Evolutionary conservation across 2,329 filamentous ascomycete species (phyloP), one percentile per base, ranked within the genome.

Genomic region (Ophiosphaerella herpotricha): DNA sequence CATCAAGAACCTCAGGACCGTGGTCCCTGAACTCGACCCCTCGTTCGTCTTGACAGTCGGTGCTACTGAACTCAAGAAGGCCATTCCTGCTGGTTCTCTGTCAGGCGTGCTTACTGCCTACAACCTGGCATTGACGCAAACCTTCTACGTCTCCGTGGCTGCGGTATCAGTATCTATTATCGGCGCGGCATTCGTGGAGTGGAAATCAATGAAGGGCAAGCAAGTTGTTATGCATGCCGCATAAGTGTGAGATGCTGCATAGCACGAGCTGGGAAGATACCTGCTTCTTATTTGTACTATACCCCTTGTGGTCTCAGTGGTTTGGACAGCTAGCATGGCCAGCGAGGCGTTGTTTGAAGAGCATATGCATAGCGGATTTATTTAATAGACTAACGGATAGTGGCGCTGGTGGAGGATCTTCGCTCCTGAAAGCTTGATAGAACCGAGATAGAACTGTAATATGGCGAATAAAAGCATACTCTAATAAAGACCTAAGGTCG

Each of bases 201-300:
- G 85, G 85, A 81, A 77, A 67, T 85, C 76, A 56, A 84, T 89
- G 63, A 89, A 88, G 77, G 83, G 82, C 61, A 75, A 76, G 64
- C 74, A 76, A 57, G 71, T 78, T 42, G 67, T 74, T 57, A 70
- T 71, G 69, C 60, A 54, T 36, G 68, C 66, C 34, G 68, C 68
- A 23, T 71, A 58, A 50, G 43, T 8, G 39, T 39, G 43, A 40
- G 21, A 45, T 11, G 37, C 33, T 12, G 26, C 32, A 6, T 44
- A 47, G 37, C 47, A 16, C 29, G 42, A 49, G 37, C 46, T 48
- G 42, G 39, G 12, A 40, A 50, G 57, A 59, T 57, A 57, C 47
- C 54, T 51, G 29, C 16, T 24, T 42, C 16, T 40, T 43, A 13
- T 39, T 41, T 43, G 24, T 36, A 42, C 40, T 43, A 55, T 50